These are phyloP conservation scores for Mucor plumbeus DNA, from an alignment of 371 early-diverging fungal species.

Conservation along the genomic window DNA sequence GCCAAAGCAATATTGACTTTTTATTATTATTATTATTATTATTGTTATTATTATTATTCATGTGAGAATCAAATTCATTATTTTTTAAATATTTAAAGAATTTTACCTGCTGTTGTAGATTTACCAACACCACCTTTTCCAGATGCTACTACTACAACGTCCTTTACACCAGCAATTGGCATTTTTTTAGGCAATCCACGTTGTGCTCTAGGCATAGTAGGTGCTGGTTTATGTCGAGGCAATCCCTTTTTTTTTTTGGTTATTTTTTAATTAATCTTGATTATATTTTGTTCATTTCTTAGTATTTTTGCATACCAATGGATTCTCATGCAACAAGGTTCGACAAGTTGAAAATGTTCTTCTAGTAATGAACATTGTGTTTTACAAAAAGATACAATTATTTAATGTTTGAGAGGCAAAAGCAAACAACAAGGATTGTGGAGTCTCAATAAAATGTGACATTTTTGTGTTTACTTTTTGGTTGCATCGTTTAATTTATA, in stretches of 20 bases:
- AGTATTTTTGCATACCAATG: slow-evolving; percentile 46
- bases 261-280: slow-evolving; percentile 1
- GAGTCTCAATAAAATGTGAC: slow-evolving; percentile 1
- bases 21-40: background rate
- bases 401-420: background rate
- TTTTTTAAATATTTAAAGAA: background rate
- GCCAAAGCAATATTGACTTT: slow-evolving; percentile 83
- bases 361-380: slow-evolving; percentile 24
- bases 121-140: slow-evolving; percentile 95
- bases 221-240: slow-evolving; percentile 43
- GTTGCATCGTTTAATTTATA: background rate
- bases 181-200: slow-evolving; percentile 71
- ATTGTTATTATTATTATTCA: background rate
- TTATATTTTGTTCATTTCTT: background rate
- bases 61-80: too few species aligned
- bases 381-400: background rate
- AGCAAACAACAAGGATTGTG: background rate
- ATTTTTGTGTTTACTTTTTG: background rate
- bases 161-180: slow-evolving; percentile 70
- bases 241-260: slow-evolving; percentile 34
- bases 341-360: slow-evolving; percentile 48
- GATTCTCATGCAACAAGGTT: slow-evolving; percentile 57
- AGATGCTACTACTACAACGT: slow-evolving; percentile 83
- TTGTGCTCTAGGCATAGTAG: slow-evolving; percentile 64
- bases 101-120: slow-evolving; percentile 81